Evolutionary conservation across 2,329 filamentous ascomycete genomes (phyloP).

Genomic region (Clarireedia monteithiana): DNA sequence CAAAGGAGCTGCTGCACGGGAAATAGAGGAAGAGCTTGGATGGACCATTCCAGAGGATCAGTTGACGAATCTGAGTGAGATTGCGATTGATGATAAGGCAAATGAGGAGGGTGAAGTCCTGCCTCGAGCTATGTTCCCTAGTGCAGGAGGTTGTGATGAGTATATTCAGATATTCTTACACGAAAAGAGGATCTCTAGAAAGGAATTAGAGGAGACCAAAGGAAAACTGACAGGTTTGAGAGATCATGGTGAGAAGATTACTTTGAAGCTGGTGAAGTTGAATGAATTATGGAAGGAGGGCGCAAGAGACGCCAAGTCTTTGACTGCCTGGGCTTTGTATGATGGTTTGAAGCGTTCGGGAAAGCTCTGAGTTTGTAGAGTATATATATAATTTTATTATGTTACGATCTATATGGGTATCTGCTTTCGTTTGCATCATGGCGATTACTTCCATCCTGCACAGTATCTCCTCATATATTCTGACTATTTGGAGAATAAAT

Average conservation of each 20-base stretch:
- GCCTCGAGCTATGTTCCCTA: conserved; percentile 47
- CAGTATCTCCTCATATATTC: not conserved
- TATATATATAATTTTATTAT: not conserved
- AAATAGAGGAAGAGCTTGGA: conserved; percentile 54
- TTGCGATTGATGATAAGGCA: conserved; percentile 40
- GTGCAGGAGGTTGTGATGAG: conserved; percentile 53
- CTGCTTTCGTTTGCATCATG: not conserved
- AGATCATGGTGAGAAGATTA: conserved; percentile 53
- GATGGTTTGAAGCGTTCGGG: conserved; percentile 40
- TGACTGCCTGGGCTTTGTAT: conserved; percentile 51
- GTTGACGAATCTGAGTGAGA: conserved; percentile 44
- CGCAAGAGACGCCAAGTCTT: conserved; percentile 50
- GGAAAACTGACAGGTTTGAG: conserved; percentile 51
- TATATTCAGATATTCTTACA: conserved; percentile 50
- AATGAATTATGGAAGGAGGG: conserved; percentile 50
- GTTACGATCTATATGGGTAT: not conserved
- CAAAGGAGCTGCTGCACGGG: conserved; percentile 48
- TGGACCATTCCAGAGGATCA: conserved; percentile 43
- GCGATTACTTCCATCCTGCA: not conserved
- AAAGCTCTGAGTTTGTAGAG: conserved; percentile 10
- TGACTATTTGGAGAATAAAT: conserved; percentile 16
- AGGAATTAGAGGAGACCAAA: conserved; percentile 45
- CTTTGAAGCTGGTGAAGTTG: conserved; percentile 49
- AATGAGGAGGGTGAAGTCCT: conserved; percentile 30
- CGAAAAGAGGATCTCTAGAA: conserved; percentile 43